These are phyloP conservation scores for Cyclostephanos tholiformis DNA, from an alignment of 108 stramenopile species.

Conservation along the genomic window DNA sequence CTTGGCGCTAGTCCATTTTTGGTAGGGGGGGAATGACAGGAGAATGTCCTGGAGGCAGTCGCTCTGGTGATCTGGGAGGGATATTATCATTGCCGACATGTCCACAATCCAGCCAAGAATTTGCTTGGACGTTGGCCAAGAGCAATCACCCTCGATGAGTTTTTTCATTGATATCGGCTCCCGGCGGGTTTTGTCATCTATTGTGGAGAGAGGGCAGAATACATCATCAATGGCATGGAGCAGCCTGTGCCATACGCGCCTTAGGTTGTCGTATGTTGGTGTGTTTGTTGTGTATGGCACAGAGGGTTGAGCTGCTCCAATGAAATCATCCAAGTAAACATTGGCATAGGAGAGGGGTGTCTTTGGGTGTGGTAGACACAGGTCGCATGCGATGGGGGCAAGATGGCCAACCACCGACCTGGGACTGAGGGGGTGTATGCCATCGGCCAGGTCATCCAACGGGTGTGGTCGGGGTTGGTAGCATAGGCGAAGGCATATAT, in stretches of 20 bases:
- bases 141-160: background rate
- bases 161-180: constrained; percentile 34
- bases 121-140: background rate
- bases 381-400: too few relatives aligned
- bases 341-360: too few relatives aligned
- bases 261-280: background rate
- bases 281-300: too few relatives aligned
- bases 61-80: constrained; percentile 22
- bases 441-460: background rate
- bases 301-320: constrained; percentile 27
- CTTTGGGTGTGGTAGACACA: too few relatives aligned
- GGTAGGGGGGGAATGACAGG: constrained; percentile 3
- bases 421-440: background rate
- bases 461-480: background rate
- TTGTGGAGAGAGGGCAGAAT: constrained; percentile 20
- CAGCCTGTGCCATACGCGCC: constrained; percentile 6
- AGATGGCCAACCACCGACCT: too few relatives aligned
- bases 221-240: constrained; percentile 44
- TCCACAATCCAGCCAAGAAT: constrained; percentile 52
- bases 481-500: too few relatives aligned
- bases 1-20: constrained; percentile 1
- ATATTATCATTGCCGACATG: constrained; percentile 25
- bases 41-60: background rate
- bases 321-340: too few relatives aligned
- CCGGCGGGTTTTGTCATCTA: background rate